Evolutionary conservation across 768 basidiomycete species (phyloP), one percentile per base, ranked within the genome.

Genomic region (Strobilomyces confusus): DNA sequence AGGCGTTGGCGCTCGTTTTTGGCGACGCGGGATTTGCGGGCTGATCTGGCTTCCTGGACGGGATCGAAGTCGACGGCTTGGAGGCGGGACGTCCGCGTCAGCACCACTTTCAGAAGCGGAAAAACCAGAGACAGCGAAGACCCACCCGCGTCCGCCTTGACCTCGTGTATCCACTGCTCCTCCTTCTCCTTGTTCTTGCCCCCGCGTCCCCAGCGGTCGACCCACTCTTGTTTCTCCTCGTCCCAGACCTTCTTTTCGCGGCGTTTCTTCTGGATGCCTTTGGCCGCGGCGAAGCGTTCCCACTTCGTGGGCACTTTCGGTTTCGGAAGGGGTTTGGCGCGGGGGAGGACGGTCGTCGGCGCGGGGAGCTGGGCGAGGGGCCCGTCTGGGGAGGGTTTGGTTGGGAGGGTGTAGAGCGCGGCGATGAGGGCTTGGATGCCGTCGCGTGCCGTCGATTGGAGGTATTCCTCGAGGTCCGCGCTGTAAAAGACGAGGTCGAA

Each of bases 231-330:
- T 65, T 79, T 83, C 69, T 95, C 94, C 62, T 98, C 95, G 69
- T 98, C 94, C 90, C 91, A 98, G 5, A 84, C 80, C 61, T 85
- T 84, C 74, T 81, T 88, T 13, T 95, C 92, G 42, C 81, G 81
- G 44, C 74, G 79, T 64, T 75, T 82, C 63, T 97, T 83, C 63
- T 83, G 82, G 63, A 98, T 98, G 34, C 97, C 97, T 75, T 97
- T 98, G 34, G 90, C 86, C 44, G 85, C 83, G 5, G 95, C 95
- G 64, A 98, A 99, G 51, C 82, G 78, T 75, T 98, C 92, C 97
- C 97, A 99, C 71, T 97, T 98, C 8, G 95, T 98, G 32, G 79
- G 83, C 9, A 87, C 86, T 72, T 95, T 97, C 3, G 89, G 88
- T 63, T 93, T 95, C 0, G 95, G 97, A 3, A 98, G 76, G 0